phyloP scores from a whole-genome alignment of 2,329 filamentous ascomycete genomes.

The Arthroderma sp. region DNA sequence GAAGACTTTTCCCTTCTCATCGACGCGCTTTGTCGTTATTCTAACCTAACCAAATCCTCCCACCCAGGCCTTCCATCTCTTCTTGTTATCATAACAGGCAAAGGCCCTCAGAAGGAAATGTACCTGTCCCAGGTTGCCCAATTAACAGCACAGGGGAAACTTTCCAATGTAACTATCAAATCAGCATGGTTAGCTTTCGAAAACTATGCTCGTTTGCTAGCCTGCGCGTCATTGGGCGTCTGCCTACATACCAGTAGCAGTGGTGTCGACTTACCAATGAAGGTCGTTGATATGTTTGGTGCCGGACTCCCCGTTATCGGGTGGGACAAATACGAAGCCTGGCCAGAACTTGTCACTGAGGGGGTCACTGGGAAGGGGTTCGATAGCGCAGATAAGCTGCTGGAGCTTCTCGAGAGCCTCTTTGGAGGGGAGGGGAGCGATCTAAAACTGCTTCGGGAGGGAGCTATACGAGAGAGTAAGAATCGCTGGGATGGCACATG shows the following conservation, averaged over 20 bases:
- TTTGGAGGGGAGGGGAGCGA: constrained; percentile 45
- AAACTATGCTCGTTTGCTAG: constrained; percentile 76
- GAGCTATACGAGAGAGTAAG: constrained; percentile 61
- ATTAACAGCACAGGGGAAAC: constrained; percentile 49
- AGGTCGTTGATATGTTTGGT: constrained; percentile 98
- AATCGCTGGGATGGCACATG: constrained; percentile 87
- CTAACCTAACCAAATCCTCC: constrained; percentile 38
- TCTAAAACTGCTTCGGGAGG: constrained; percentile 50
- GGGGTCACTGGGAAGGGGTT: constrained; percentile 81
- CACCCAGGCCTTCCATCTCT: constrained; percentile 48
- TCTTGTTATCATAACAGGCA: constrained; percentile 87
- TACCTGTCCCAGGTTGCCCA: constrained; percentile 57
- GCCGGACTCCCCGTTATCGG: constrained; percentile 81
- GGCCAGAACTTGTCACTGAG: constrained; percentile 80
- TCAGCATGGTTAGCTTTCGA: constrained; percentile 76
- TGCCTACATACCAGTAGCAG: constrained; percentile 88
- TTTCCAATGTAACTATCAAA: constrained; percentile 58
- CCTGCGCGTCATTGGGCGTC: constrained; percentile 76
- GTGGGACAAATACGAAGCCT: constrained; percentile 76
- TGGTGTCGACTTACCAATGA: constrained; percentile 95
- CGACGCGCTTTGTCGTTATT: constrained; percentile 66
- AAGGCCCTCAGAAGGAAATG: constrained; percentile 68
- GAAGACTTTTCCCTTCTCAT: constrained; percentile 88
- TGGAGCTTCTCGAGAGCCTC: constrained; percentile 50
- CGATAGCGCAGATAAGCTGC: constrained; percentile 55